These are phyloP conservation scores for Neurospora terricola DNA, from an alignment of 495 filamentous ascomycete species.

Conservation along the genomic window DNA sequence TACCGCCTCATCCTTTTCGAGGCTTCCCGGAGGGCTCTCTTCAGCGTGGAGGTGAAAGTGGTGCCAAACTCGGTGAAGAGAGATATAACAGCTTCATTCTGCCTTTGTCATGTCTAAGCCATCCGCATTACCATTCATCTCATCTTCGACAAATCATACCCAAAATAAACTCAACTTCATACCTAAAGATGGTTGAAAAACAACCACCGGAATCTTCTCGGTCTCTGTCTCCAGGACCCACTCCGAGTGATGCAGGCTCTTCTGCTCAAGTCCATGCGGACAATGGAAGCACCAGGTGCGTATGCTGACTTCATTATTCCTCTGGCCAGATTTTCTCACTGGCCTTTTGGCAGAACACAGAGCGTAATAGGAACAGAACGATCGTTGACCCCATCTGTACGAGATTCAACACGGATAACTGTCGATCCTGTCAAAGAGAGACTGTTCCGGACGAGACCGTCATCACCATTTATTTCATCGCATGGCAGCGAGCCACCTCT, in stretches of 20 bases:
- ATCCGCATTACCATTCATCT: neutral
- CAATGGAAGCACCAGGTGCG: constrained; percentile 15
- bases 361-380: constrained; percentile 1
- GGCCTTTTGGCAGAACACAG: neutral
- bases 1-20: constrained; percentile 14
- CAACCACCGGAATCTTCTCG: neutral
- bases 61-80: neutral
- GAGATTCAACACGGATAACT: neutral
- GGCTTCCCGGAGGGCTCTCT: constrained; percentile 20
- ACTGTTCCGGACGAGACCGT: neutral
- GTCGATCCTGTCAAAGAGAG: neutral
- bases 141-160: neutral
- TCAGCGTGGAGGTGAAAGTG: neutral
- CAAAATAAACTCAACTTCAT: neutral
- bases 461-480: neutral
- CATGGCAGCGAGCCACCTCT: constrained; percentile 7
- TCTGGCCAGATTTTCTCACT: neutral
- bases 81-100: neutral
- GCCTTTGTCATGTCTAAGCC: neutral
- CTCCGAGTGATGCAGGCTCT: constrained; percentile 16
- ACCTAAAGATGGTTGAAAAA: constrained; percentile 4
- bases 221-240: constrained; percentile 5
- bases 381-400: neutral
- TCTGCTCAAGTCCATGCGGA: constrained; percentile 20
- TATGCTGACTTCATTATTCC: neutral